These are phyloP conservation scores for Glycyrrhiza uralensis DNA, from an alignment of 306 rosid genomes.

Conservation along the genomic window DNA sequence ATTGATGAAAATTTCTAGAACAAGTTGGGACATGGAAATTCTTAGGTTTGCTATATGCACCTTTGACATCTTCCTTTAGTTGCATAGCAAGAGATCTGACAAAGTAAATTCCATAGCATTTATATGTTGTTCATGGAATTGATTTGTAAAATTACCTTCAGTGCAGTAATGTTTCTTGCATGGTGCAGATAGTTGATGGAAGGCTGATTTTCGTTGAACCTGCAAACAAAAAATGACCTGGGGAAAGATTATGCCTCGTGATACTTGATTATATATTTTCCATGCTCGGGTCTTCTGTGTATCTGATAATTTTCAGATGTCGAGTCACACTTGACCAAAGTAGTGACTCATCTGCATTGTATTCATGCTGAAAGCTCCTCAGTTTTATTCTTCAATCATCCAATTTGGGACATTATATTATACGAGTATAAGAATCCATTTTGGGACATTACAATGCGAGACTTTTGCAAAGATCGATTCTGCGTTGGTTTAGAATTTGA, in stretches of 20 bases:
- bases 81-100: background rate
- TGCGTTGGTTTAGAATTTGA: background rate
- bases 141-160: background rate
- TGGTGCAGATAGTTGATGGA: constrained; percentile 63
- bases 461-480: background rate
- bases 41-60: background rate
- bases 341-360: background rate
- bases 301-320: background rate
- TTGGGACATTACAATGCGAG: background rate
- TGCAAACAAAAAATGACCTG: constrained; percentile 26
- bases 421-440: background rate
- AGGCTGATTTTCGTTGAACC: constrained; percentile 71
- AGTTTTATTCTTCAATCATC: background rate
- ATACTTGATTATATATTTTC: background rate
- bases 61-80: background rate
- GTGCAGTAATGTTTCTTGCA: background rate
- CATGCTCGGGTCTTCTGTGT: background rate
- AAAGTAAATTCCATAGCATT: background rate
- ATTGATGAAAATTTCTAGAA: background rate
- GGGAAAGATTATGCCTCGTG: constrained; percentile 16
- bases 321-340: background rate
- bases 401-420: background rate
- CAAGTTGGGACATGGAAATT: background rate
- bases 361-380: background rate
- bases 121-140: background rate